phyloP scores from a whole-genome alignment of 2,329 filamentous ascomycete genomes.

The Alternaria brassicae region DNA sequence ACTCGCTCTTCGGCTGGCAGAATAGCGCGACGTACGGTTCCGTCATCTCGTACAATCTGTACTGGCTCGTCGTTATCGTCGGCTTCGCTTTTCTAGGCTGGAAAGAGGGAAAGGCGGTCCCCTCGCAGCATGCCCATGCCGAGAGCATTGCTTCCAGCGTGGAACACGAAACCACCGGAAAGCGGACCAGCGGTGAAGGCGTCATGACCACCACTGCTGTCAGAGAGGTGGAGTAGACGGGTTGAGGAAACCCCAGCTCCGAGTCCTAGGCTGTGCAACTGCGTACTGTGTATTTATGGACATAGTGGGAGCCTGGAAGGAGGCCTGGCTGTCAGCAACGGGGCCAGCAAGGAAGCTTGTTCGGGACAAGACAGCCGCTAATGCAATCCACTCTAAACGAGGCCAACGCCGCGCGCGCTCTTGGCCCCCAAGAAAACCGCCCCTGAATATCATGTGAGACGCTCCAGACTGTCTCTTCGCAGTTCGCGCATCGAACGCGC shows the following conservation, averaged over 20 bases:
- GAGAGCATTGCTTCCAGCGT: constrained; percentile 27
- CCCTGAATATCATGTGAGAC: constrained; percentile 1
- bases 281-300: not conserved
- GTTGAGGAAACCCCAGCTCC: not conserved
- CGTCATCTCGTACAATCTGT: constrained; percentile 85
- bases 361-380: constrained; percentile 6
- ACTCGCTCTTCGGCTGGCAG: constrained; percentile 83
- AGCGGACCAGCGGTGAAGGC: constrained; percentile 26
- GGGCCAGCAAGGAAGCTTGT: constrained; percentile 6
- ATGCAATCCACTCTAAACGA: constrained; percentile 6
- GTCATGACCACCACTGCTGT: constrained; percentile 21
- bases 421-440: not conserved
- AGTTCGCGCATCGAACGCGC: constrained; percentile 10
- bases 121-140: constrained; percentile 7
- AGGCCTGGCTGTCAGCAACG: not conserved
- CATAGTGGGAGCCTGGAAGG: not conserved
- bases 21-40: constrained; percentile 90
- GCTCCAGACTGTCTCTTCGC: not conserved
- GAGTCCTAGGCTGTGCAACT: not conserved
- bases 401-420: not conserved
- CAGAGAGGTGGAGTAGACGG: constrained; percentile 19
- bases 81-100: constrained; percentile 71
- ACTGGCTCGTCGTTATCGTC: constrained; percentile 77
- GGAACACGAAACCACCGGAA: constrained; percentile 20
- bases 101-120: constrained; percentile 61